phyloP scores from a whole-genome alignment of 768 basidiomycete genomes.

The Steccherinum ochraceum region DNA sequence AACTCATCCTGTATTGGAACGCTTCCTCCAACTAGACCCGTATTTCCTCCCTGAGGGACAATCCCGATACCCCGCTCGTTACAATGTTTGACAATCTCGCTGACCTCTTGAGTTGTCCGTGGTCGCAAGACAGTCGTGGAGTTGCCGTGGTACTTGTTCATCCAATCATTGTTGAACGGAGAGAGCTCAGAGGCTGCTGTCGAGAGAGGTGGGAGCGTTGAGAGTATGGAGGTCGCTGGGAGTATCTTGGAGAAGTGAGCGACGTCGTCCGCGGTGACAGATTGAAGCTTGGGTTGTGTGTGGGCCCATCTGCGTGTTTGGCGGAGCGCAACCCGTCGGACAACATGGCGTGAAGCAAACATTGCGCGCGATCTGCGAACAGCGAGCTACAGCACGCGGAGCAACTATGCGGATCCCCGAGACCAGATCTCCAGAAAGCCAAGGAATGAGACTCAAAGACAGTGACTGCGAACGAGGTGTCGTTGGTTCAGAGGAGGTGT shows the following conservation, averaged over 20 bases:
- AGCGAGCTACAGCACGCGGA: not conserved
- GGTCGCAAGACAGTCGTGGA: conserved; percentile 87
- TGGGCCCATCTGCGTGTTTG: conserved; percentile 18
- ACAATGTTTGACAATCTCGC: conserved; percentile 84
- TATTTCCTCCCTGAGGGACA: conserved; percentile 98
- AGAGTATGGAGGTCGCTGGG: conserved; percentile 55
- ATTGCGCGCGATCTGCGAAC: not conserved
- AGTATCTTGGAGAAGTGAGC: conserved; percentile 65
- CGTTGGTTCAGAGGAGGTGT: not conserved
- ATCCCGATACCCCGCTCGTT: conserved; percentile 76
- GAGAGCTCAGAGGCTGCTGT: conserved; percentile 58
- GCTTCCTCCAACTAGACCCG: conserved; percentile 93
- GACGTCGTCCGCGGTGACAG: conserved; percentile 54
- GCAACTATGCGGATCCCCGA: no score
- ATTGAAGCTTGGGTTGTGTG: conserved; percentile 16
- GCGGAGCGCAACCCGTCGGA: conserved; percentile 9
- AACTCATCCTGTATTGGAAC: conserved; percentile 87
- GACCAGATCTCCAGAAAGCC: no score
- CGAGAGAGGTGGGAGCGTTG: conserved; percentile 51
- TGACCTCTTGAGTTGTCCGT: conserved; percentile 81
- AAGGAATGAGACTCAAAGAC: not conserved
- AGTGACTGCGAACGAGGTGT: not conserved
- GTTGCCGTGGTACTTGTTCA: conserved; percentile 87
- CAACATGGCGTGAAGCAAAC: conserved; percentile 15
- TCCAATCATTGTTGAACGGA: conserved; percentile 89